These are phyloP conservation scores for Pythium rhizo-oryzae DNA, from an alignment of 352 stramenopile genomes.

Conservation along the genomic window DNA sequence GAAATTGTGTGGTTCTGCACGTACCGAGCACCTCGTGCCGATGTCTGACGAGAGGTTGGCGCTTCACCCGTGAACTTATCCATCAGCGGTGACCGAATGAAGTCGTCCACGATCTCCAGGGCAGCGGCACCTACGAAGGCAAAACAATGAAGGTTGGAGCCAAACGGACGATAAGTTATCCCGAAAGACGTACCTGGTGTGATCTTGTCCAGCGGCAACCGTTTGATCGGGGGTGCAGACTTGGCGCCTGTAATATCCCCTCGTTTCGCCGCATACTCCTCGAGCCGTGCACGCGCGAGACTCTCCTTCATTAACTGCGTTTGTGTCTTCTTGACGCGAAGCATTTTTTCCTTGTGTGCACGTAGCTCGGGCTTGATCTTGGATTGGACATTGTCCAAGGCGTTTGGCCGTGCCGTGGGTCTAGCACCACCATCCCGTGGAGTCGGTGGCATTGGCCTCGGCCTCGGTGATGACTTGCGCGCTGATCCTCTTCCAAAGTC, in stretches of 20 bases:
- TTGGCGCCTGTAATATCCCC: not conserved
- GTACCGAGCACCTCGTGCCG: not conserved
- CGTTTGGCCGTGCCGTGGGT: constrained; percentile 5
- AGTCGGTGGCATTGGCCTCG: not conserved
- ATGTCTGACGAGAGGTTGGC: not conserved
- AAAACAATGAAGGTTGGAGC: not conserved
- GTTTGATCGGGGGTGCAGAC: constrained; percentile 19
- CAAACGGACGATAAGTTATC: no score
- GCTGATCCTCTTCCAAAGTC: not conserved
- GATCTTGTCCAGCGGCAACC: constrained; percentile 54
- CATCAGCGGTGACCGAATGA: constrained; percentile 77
- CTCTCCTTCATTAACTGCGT: constrained; percentile 75
- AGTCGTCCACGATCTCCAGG: constrained; percentile 82
- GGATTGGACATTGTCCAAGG: constrained; percentile 49
- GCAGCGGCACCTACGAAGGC: constrained; percentile 56
- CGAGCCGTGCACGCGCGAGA: constrained; percentile 53
- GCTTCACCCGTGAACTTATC: constrained; percentile 49
- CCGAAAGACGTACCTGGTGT: constrained; percentile 44
- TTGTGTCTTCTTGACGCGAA: constrained; percentile 80
- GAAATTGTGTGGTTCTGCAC: not conserved
- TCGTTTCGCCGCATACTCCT: constrained; percentile 53
- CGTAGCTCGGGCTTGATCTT: constrained; percentile 72
- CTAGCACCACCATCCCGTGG: not conserved
- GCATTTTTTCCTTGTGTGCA: constrained; percentile 50
- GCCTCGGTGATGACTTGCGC: not conserved